Evolutionary conservation across 345 rosid species (phyloP).

Genomic region (Laguncularia racemosa): DNA sequence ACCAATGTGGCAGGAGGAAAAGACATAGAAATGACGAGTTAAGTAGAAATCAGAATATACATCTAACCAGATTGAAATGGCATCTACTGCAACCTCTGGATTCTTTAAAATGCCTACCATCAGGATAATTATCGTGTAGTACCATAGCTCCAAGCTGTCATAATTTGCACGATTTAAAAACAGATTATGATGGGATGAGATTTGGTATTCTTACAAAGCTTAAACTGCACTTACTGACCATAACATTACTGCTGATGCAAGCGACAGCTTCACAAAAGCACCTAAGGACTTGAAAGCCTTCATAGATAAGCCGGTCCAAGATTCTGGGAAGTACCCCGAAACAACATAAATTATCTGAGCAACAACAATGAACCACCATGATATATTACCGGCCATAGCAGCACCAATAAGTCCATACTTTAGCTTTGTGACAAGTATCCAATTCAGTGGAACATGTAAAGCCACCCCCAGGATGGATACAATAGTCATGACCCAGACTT

Average conservation of each 20-base stretch:
- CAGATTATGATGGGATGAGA: no score
- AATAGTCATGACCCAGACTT: slow-evolving; percentile 64
- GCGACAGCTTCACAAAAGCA: slow-evolving; percentile 32
- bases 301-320: slow-evolving; percentile 40
- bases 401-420: slow-evolving; percentile 34
- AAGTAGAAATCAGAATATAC: no score
- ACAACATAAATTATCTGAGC: slow-evolving; percentile 47
- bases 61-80: slow-evolving; percentile 70
- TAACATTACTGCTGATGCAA: slow-evolving; percentile 47
- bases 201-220: no score
- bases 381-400: slow-evolving; percentile 21
- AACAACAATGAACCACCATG: slow-evolving; percentile 27
- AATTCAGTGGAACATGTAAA: slow-evolving; percentile 46
- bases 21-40: background rate
- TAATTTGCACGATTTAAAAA: background rate
- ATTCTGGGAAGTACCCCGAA: slow-evolving; percentile 46
- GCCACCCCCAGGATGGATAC: slow-evolving; percentile 43
- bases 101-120: slow-evolving; percentile 74
- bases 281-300: slow-evolving; percentile 33
- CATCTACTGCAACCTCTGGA: slow-evolving; percentile 67
- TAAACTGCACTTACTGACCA: slow-evolving; percentile 19
- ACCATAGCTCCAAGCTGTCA: slow-evolving; percentile 80
- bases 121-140: slow-evolving; percentile 60
- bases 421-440: slow-evolving; percentile 42
- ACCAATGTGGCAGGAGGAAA: slow-evolving; percentile 12